Conservation (phyloP, 495 filamentous ascomycete genomes). For the Corynascus novoguineensis region DNA sequence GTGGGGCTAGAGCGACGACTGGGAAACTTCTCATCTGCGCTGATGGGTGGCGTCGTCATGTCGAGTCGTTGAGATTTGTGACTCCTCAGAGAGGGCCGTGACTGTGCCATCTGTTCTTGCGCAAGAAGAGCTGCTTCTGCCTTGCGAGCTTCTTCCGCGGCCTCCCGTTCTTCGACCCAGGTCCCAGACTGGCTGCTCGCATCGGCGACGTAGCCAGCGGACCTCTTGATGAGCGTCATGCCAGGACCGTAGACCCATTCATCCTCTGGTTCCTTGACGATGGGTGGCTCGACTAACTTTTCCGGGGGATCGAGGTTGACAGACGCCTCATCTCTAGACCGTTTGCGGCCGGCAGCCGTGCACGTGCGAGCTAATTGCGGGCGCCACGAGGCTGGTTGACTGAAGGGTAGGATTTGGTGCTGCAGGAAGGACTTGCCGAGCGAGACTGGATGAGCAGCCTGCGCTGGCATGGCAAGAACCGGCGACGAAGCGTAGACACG, state of each 20-base stretch:
- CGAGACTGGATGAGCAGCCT: slow-evolving; percentile 41
- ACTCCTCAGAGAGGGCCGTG: slow-evolving; percentile 50
- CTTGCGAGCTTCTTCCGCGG: slow-evolving; percentile 42
- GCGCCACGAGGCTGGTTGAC: slow-evolving; percentile 31
- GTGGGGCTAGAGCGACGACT: slow-evolving; percentile 37
- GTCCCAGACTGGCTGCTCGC: slow-evolving; percentile 72
- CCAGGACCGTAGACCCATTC: slow-evolving; percentile 64
- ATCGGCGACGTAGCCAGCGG: slow-evolving; percentile 54
- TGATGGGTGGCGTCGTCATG: slow-evolving; percentile 31
- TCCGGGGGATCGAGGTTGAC: slow-evolving; percentile 51
- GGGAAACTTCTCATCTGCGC: slow-evolving; percentile 23
- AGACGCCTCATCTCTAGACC: slow-evolving; percentile 58
- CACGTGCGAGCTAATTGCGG: slow-evolving; percentile 26
- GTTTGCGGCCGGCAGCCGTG: slow-evolving; percentile 52
- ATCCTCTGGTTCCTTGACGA: slow-evolving; percentile 47
- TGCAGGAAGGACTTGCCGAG: slow-evolving; percentile 39
- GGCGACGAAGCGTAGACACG: slow-evolving; percentile 45
- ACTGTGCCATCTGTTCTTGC: slow-evolving; percentile 38
- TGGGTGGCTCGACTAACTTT: slow-evolving; percentile 37
- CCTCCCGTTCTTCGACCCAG: slow-evolving; percentile 63
- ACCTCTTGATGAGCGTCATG: slow-evolving; percentile 69
- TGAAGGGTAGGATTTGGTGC: slow-evolving; percentile 40
- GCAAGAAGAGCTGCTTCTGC: slow-evolving; percentile 34
- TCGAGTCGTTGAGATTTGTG: slow-evolving; percentile 57
- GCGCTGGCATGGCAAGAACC: slow-evolving; percentile 46